A percentile compares a stretch with the other conserved stretches of the same genome.
Evolutionary conservation across 169 alveolate species (phyloP).

Genomic region (Plasmodium ovale): DNA sequence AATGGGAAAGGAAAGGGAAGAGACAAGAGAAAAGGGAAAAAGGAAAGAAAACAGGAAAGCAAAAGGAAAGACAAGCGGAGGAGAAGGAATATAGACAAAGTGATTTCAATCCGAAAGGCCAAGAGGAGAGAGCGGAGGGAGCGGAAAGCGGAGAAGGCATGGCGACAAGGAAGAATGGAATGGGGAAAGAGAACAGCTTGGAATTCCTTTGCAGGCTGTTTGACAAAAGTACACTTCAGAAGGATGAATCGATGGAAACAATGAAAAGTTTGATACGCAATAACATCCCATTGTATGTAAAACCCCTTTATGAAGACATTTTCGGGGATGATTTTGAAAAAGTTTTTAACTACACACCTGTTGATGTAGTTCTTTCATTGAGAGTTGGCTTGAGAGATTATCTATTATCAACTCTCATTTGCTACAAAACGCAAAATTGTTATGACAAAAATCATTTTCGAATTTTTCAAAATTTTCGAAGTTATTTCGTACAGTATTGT

Average conservation of each 20-base stretch:
- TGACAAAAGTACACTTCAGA: neutral
- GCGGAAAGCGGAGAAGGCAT: too few relatives aligned
- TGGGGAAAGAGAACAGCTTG: neutral
- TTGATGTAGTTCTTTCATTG: conserved; percentile 46
- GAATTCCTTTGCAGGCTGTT: neutral
- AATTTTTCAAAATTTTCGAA: neutral
- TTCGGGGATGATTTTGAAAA: neutral
- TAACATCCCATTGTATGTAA: conserved; percentile 50
- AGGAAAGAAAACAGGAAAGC: neutral
- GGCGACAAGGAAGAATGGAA: neutral
- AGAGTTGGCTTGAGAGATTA: conserved; percentile 33
- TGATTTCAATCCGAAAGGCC: neutral
- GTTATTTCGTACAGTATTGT: conserved; percentile 22
- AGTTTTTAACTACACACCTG: conserved; percentile 2
- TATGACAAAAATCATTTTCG: neutral
- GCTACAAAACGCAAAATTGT: neutral
- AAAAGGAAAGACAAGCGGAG: neutral
- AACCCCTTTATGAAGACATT: conserved; percentile 28
- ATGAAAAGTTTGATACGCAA: conserved; percentile 13
- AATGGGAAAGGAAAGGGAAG: neutral
- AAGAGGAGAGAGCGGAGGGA: neutral
- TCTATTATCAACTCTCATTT: neutral
- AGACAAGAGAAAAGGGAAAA: neutral
- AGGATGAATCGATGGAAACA: conserved; percentile 1
- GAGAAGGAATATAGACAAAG: too few relatives aligned